Conservation (phyloP, 1,139 yeast genomes). For the Lipomyces yarrowii region DNA sequence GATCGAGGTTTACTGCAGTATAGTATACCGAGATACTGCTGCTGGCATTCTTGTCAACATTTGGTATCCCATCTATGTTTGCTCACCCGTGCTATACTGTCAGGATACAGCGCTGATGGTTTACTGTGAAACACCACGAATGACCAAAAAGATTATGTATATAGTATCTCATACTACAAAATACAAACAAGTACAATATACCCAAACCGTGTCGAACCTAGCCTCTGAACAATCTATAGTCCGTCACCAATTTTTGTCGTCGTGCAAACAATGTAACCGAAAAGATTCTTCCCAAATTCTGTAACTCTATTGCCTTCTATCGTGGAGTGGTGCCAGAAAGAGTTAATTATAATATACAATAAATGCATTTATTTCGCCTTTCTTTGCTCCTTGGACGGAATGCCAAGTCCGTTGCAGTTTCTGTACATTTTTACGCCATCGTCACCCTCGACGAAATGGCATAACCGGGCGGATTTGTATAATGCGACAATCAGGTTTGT, state of each 20-base stretch:
- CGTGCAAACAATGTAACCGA: not conserved
- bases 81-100: not conserved
- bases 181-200: not conserved
- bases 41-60: too few species aligned
- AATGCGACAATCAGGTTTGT: constrained; percentile 74
- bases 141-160: too few species aligned
- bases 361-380: constrained; percentile 17
- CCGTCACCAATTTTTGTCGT: not conserved
- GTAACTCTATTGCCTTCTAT: too few species aligned
- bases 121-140: not conserved
- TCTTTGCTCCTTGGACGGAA: constrained; percentile 30
- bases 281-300: not conserved
- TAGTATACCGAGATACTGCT: too few species aligned
- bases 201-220: not conserved
- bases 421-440: constrained; percentile 79
- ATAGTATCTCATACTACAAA: not conserved
- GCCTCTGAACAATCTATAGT: not conserved
- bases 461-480: constrained; percentile 70
- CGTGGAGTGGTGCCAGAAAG: not conserved
- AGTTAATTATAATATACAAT: not conserved
- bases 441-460: constrained; percentile 84
- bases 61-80: too few species aligned
- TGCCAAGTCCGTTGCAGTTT: constrained; percentile 63
- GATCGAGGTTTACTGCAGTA: too few species aligned
- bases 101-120: too few species aligned